Evolutionary conservation across 1,284 basidiomycete species (phyloP), one percentile per base, ranked within the genome.

Genomic region (Fomitopsis betulina): DNA sequence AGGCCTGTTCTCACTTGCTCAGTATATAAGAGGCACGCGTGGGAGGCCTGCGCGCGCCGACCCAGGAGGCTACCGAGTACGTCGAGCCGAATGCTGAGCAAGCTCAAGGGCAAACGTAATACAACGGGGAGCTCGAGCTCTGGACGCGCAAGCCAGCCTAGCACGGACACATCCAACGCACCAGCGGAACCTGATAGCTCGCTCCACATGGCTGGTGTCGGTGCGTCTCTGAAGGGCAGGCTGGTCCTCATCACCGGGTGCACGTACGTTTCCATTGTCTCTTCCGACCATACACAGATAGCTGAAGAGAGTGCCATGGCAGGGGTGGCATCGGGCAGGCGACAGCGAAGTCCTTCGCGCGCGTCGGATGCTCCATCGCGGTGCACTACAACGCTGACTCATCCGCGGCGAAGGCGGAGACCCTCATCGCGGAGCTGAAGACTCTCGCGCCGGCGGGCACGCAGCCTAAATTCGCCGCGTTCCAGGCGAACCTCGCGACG

Each of bases 271-370:
- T 15, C 25, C 27, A 3, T 15, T 30, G n/a, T 35, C 35, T 5
- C 43, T 35, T 3, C 17, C 2, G 27, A 30, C 27, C 1, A 43
- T 21, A 30, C 9, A 2, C 25, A 15, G n/a, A 5, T 6, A 15
- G 17, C 25, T 47, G 45, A 47, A 12, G 23, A 2, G 12, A 5
- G 45, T 17, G 13, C 5, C 42, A 37, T 17, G 35, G 17, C 61
- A 82, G 80, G 9, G 81, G 82, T 2, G 81, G 81, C 0, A 83
- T 84, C 45, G 82, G 81, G 3, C 70, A 70, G 54, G 80, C 81
- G 2, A 81, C 79, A 1, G 79, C 81, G 0, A 65, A 75, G 7
- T 67, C 72, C 13, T 72, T 84, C 19, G 81, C 79, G 1, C 64
- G 69, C 0, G 74, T 68, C 17, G 81, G 81, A 2, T 78, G 79